Percentiles rank a stretch among this genome's conserved stretches.
Evolutionary conservation across 2,329 filamentous ascomycete genomes (phyloP).

Genomic region (Paramyrothecium sp.): DNA sequence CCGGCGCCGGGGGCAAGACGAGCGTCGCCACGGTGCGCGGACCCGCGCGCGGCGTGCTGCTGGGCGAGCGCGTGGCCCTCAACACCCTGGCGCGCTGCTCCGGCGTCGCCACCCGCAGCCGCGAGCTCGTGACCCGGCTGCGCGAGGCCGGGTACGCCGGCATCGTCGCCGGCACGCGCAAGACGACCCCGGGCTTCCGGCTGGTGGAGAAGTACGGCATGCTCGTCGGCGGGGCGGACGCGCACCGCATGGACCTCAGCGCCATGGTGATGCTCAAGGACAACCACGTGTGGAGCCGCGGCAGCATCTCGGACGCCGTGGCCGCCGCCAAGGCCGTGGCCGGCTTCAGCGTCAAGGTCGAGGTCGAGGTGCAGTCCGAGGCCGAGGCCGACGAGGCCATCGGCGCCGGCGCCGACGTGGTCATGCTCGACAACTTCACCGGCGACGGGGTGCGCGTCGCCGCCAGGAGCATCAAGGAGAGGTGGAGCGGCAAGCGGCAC

Average conservation of each 20-base stretch:
- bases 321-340: slow-evolving; percentile 77
- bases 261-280: slow-evolving; percentile 99
- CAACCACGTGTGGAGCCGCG: slow-evolving; percentile 93
- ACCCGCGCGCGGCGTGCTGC: slow-evolving; percentile 74
- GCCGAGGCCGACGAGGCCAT: slow-evolving; percentile 90
- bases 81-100: slow-evolving; percentile 91
- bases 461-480: slow-evolving; percentile 72
- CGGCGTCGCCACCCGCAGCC: slow-evolving; percentile 75
- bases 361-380: slow-evolving; percentile 91
- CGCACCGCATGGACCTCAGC: slow-evolving; percentile 86
- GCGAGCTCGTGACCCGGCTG: slow-evolving; percentile 53
- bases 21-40: slow-evolving; percentile 80
- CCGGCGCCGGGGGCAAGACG: slow-evolving; percentile 46
- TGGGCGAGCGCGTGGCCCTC: slow-evolving; percentile 91
- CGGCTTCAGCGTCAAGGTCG: slow-evolving; percentile 90
- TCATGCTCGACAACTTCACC: slow-evolving; percentile 97
- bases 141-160: slow-evolving; percentile 73
- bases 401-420: slow-evolving; percentile 83
- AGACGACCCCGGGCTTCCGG: slow-evolving; percentile 94
- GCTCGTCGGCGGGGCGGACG: slow-evolving; percentile 88
- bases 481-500: slow-evolving; percentile 71
- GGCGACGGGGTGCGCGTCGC: slow-evolving; percentile 74
- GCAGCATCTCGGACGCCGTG: slow-evolving; percentile 84
- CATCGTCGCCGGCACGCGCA: slow-evolving; percentile 88
- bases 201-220: slow-evolving; percentile 98